Percentiles rank a stretch among this genome's conserved stretches.
Conservation (phyloP, 1,284 basidiomycete species). For the Phaffia rhodozyma region DNA sequence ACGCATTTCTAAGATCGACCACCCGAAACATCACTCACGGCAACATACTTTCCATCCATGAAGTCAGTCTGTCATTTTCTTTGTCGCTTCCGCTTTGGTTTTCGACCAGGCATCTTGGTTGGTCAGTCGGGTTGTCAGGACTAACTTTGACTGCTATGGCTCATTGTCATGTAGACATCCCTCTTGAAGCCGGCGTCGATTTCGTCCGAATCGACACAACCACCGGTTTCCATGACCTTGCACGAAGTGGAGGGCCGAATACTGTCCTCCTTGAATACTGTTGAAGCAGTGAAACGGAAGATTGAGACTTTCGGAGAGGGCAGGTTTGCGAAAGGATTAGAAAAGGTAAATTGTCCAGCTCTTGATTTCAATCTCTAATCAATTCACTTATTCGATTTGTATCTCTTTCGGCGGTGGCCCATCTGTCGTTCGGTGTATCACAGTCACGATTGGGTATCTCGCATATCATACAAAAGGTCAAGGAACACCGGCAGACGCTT, state of each 20-base stretch:
- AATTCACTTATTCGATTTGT: neutral
- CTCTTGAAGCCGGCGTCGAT: neutral
- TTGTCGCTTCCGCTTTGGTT: neutral
- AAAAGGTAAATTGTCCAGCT: neutral
- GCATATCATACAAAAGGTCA: slow-evolving; percentile 9
- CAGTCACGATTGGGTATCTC: slow-evolving; percentile 9
- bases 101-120: neutral
- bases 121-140: neutral
- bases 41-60: slow-evolving; percentile 9
- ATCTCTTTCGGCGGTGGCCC: neutral
- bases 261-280: neutral
- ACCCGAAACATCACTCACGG: slow-evolving; percentile 15
- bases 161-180: neutral
- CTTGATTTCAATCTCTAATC: neutral
- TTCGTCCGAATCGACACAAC: neutral
- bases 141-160: neutral
- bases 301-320: slow-evolving; percentile 15
- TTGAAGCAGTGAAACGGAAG: neutral
- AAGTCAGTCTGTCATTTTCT: neutral
- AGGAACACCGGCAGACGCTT: neutral
- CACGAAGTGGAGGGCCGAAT: neutral
- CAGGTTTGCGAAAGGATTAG: slow-evolving; percentile 8
- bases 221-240: neutral
- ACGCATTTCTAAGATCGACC: slow-evolving; percentile 1
- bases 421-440: too few relatives aligned